Evolutionary conservation across 495 filamentous ascomycete genomes (phyloP), one percentile per base, ranked within the genome.

Genomic region (Copromyces sp.): DNA sequence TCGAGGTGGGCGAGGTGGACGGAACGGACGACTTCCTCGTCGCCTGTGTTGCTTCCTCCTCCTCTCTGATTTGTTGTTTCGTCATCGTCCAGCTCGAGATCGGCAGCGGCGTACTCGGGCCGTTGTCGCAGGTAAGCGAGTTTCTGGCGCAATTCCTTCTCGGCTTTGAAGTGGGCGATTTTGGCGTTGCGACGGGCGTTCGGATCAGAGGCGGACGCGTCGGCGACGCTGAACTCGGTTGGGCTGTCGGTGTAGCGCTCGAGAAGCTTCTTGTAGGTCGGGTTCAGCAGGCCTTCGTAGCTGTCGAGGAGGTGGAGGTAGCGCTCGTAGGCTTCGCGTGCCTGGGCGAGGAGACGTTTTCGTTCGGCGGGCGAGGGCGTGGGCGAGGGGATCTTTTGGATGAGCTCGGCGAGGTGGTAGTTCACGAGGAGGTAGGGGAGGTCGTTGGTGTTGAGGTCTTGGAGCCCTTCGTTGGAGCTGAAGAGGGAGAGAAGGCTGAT

Each of bases 391-490:
- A 81, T 76, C 73, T 78, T 83, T 68, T 80, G 78, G 47, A 78
- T 70, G 61, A 83, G 74, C 73, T 81, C 78, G 44, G 77, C 77
- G 70, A 80, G 72, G 76, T 77, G 79, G 74, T 72, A 78, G 74
- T 77, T 74, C 65, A 79, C 78, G 47, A 85, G 75, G 35, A 86
- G 77, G 74, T 87, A 97, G 87, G 91, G 92, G 59, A 99, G 80
- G 81, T 95, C 90, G n/a, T 85, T 86, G 12, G 94, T 95, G 12
- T 92, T 85, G 39, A 98, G 83, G 84, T 99, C 95, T 71, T 98
- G 96, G 40, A 97, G 81, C 3, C 88, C 86, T 79, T 99, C 95
- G 80, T 99, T 98, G 9, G 90, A 86, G 77, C 93, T 95, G 86
- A 98, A 98, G 14, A 98, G 80, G 0, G 92, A 91, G 69, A 95